A percentile compares a stretch with the other conserved stretches of the same genome.
Evolutionary conservation across 352 stramenopile genomes (phyloP).

Genomic region (Phytophthora fragariaefolia): DNA sequence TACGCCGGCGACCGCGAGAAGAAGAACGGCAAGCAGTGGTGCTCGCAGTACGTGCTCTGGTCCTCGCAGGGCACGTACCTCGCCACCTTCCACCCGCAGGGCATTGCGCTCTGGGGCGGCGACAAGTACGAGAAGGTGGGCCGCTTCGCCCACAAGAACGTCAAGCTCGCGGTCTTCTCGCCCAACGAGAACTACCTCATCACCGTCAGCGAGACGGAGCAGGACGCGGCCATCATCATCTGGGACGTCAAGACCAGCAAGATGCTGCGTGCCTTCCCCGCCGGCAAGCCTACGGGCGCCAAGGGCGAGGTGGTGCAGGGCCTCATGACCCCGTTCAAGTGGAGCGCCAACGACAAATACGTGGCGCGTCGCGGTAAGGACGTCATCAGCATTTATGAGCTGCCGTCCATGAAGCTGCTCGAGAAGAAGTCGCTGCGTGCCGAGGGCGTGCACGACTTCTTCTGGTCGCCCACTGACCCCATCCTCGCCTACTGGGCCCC

Average conservation of each 20-base stretch:
- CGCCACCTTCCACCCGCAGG: constrained; percentile 97
- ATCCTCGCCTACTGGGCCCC: constrained; percentile 97
- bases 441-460: constrained; percentile 97
- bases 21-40: constrained; percentile 96
- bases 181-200: constrained; percentile 98
- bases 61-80: constrained; percentile 97
- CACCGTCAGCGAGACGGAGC: constrained; percentile 95
- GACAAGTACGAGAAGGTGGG: constrained; percentile 97
- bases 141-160: constrained; percentile 95
- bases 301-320: constrained; percentile 82
- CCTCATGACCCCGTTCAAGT: constrained; percentile 93
- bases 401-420: constrained; percentile 97
- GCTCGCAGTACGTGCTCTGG: constrained; percentile 98
- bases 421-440: constrained; percentile 97
- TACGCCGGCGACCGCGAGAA: constrained; percentile 98
- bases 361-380: constrained; percentile 95
- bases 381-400: constrained; percentile 95
- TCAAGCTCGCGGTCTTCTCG: constrained; percentile 95
- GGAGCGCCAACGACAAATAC: constrained; percentile 96
- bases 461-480: constrained; percentile 96
- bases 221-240: constrained; percentile 96
- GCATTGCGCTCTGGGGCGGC: constrained; percentile 98
- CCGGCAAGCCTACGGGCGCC: constrained; percentile 76
- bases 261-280: constrained; percentile 85
- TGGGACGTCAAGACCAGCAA: constrained; percentile 95